Evolutionary conservation across 805 yeast species (phyloP).

Genomic region (Ogataea polymorpha): DNA sequence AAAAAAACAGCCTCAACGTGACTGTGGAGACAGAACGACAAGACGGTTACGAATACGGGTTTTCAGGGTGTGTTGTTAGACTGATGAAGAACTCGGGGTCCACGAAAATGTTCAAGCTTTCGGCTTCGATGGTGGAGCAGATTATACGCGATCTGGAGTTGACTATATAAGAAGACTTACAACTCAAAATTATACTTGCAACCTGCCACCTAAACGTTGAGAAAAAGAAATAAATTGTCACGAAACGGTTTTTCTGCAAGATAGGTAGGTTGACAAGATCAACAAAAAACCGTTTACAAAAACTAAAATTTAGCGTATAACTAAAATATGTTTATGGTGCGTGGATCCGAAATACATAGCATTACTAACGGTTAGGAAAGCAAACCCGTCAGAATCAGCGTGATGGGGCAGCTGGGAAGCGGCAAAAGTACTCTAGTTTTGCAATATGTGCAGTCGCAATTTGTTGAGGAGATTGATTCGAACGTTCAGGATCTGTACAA

Average conservation of each 20-base stretch:
- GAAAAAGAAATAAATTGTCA: conserved; percentile 2
- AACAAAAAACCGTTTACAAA: background rate
- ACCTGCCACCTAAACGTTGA: background rate
- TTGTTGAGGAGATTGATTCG: conserved; percentile 23
- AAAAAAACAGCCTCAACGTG: conserved; percentile 14
- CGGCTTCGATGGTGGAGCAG: conserved; percentile 20
- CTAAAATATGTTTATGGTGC: conserved; percentile 7
- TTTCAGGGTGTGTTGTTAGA: conserved; percentile 32
- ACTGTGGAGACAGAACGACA: conserved; percentile 25
- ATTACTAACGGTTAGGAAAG: conserved; percentile 5
- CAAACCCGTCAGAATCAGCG: conserved; percentile 25
- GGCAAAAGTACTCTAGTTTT: conserved; percentile 33
- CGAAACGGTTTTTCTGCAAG: conserved; percentile 11
- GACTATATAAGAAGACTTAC: background rate
- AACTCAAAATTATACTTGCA: background rate
- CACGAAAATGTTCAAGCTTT: conserved; percentile 17
- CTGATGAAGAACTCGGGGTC: conserved; percentile 23
- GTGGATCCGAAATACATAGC: background rate
- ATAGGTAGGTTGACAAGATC: conserved; percentile 1
- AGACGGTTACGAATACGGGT: conserved; percentile 32
- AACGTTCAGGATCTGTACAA: conserved; percentile 29
- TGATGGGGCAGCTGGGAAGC: conserved; percentile 30
- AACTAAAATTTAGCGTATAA: background rate
- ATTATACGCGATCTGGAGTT: conserved; percentile 11
- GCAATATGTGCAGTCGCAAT: conserved; percentile 24